A percentile compares a stretch with the other conserved stretches of the same genome.
phyloP scores from a whole-genome alignment of 345 rosid species.

The Moricandia moricandioides region DNA sequence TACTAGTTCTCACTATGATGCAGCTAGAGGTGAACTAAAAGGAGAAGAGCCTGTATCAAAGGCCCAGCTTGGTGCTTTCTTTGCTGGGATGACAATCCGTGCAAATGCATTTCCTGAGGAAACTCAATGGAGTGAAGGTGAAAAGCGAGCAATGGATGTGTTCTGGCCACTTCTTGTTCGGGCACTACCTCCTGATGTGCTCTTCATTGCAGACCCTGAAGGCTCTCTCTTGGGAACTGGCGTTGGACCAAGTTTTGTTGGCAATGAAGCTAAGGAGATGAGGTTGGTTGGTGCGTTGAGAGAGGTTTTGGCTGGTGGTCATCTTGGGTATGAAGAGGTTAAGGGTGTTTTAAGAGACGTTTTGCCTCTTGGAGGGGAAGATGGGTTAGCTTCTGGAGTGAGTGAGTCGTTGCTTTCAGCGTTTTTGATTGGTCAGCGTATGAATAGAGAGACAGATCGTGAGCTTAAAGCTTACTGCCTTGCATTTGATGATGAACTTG shows the following conservation, averaged over 20 bases:
- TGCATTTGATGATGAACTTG: constrained; percentile 90
- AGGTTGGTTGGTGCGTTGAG: constrained; percentile 92
- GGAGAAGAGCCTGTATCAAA: constrained; percentile 74
- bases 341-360: constrained; percentile 84
- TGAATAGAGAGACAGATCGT: constrained; percentile 93
- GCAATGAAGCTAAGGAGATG: constrained; percentile 72
- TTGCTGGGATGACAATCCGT: constrained; percentile 93
- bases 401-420: constrained; percentile 90
- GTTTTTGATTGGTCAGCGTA: constrained; percentile 92
- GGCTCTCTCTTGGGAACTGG: constrained; percentile 79
- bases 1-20: constrained; percentile 8
- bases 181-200: constrained; percentile 72
- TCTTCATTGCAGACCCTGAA: constrained; percentile 94
- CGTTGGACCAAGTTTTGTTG: constrained; percentile 74
- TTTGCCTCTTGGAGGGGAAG: constrained; percentile 63
- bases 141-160: constrained; percentile 61
- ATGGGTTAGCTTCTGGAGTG: constrained; percentile 50
- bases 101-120: constrained; percentile 87
- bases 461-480: constrained; percentile 98
- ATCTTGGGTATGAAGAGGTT: constrained; percentile 90
- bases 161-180: constrained; percentile 81
- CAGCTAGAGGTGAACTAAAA: constrained; percentile 75
- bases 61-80: constrained; percentile 93
- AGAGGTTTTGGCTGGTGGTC: constrained; percentile 95
- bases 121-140: constrained; percentile 97